These are phyloP conservation scores for Leccinum huronense DNA, from an alignment of 1,284 basidiomycete genomes.

Conservation along the genomic window DNA sequence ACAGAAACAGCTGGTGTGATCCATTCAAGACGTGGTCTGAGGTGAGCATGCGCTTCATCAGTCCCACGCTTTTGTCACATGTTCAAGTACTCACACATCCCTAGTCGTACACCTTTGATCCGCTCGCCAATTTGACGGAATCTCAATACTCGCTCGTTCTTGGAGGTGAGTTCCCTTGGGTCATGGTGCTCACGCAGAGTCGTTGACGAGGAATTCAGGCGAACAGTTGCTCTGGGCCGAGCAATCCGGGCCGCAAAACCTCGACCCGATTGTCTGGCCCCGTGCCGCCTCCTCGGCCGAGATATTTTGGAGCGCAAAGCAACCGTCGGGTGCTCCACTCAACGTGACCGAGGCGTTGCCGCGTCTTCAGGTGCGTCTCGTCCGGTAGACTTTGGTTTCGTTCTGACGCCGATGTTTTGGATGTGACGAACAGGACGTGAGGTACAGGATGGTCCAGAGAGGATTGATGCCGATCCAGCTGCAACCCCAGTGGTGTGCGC, in stretches of 20 bases:
- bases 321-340: constrained; percentile 37
- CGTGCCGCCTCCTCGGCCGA: constrained; percentile 60
- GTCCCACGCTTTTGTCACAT: not conserved
- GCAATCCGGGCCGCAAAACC: constrained; percentile 50
- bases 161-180: constrained; percentile 39
- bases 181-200: not conserved
- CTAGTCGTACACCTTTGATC: constrained; percentile 56
- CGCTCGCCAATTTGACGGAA: constrained; percentile 42
- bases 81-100: not conserved
- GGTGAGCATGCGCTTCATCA: constrained; percentile 28
- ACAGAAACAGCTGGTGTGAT: constrained; percentile 52
- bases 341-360: constrained; percentile 63
- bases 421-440: constrained; percentile 48
- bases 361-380: constrained; percentile 56
- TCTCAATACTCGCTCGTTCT: constrained; percentile 43
- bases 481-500: constrained; percentile 73
- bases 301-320: constrained; percentile 61
- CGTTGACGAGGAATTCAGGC: constrained; percentile 20
- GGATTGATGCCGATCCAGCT: constrained; percentile 60
- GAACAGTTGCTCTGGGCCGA: constrained; percentile 57
- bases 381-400: fast-evolving
- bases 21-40: constrained; percentile 56
- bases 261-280: constrained; percentile 60
- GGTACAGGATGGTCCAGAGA: constrained; percentile 58
- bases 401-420: not conserved